phyloP scores from a whole-genome alignment of 352 stramenopile species.

The Globisporangium okanoganense region DNA sequence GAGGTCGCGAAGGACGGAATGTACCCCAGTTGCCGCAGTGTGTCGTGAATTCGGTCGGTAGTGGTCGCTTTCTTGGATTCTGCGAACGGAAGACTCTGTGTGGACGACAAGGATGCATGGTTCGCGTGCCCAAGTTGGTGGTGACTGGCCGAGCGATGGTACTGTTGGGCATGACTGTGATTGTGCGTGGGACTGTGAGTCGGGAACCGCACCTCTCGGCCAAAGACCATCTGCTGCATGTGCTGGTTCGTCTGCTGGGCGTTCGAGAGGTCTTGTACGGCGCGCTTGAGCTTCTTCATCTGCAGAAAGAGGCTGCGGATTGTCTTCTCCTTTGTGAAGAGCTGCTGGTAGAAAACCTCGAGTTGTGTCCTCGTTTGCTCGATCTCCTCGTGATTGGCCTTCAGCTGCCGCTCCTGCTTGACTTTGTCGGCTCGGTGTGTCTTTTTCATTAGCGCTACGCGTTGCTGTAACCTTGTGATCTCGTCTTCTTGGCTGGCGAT shows the following conservation, averaged over 20 bases:
- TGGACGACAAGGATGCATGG: neutral
- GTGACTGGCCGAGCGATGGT: neutral
- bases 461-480: conserved; percentile 59
- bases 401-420: conserved; percentile 50
- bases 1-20: conserved; percentile 22
- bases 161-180: conserved; percentile 4
- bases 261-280: conserved; percentile 44
- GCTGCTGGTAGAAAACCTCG: conserved; percentile 43
- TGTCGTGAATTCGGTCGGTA: conserved; percentile 33
- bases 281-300: conserved; percentile 75
- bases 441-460: conserved; percentile 62
- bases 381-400: conserved; percentile 41
- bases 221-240: conserved; percentile 33
- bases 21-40: conserved; percentile 36
- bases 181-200: conserved; percentile 14
- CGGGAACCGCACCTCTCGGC: conserved; percentile 31
- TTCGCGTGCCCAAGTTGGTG: neutral
- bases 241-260: conserved; percentile 57
- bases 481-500: conserved; percentile 64
- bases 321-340: conserved; percentile 55
- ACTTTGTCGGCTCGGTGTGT: conserved; percentile 34
- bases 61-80: conserved; percentile 8
- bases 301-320: conserved; percentile 58
- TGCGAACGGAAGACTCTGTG: neutral
- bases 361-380: conserved; percentile 36